These are phyloP conservation scores for Aegle marmelos DNA, from an alignment of 345 rosid genomes.

Conservation along the genomic window DNA sequence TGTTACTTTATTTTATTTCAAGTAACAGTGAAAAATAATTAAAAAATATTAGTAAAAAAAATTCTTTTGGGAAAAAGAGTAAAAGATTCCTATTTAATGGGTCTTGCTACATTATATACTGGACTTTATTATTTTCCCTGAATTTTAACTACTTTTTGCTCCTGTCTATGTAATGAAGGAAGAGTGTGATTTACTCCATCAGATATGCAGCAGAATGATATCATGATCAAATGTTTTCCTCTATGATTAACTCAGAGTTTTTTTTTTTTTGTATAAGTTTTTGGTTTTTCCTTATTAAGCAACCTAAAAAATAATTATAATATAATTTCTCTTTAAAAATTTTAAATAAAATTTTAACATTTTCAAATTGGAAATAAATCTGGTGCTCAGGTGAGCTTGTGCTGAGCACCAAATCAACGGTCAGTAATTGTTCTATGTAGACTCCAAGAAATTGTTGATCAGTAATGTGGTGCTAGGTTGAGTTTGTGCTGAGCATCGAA, in stretches of 20 bases:
- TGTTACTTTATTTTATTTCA: neutral
- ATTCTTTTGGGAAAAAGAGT: slow-evolving; percentile 32
- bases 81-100: slow-evolving; percentile 34
- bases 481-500: fast-evolving
- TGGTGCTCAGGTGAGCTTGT: too few species aligned
- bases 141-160: neutral
- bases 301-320: too few species aligned
- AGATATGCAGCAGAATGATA: neutral
- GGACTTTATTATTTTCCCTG: neutral
- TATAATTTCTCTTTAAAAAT: neutral
- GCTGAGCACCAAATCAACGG: too few species aligned
- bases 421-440: too few species aligned
- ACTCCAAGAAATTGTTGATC: too few species aligned
- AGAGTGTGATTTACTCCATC: slow-evolving; percentile 34
- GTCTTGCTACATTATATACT: neutral
- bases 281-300: neutral
- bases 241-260: too few species aligned
- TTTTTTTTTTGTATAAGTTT: too few species aligned
- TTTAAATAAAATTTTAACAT: too few species aligned
- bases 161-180: neutral
- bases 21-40: neutral
- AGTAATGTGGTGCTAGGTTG: too few species aligned
- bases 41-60: too few species aligned
- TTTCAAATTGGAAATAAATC: too few species aligned
- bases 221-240: neutral